Base-by-base conservation (phyloP, 305 asterid species). In the Ilex paraguariensis region DNA sequence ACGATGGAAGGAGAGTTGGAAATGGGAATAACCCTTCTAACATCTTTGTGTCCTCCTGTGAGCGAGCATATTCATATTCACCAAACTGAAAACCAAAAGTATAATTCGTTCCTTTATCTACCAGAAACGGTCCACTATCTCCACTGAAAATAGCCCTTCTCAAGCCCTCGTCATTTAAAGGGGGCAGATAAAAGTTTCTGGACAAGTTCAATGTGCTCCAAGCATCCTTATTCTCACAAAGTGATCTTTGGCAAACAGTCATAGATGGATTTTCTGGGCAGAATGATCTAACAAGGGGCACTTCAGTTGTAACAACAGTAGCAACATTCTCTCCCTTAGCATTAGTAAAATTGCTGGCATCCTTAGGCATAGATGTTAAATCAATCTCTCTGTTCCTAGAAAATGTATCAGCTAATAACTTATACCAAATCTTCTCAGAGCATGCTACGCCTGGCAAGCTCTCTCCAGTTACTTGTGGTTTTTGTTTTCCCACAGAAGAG, bases 1-100 rank as follows among this genome's bases (percentile, higher is more conserved):
- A 86, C 73, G 79, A 71, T 64, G 97, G 99, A 81, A 93, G 99
- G 75, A 93, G 77, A 42, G 99, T 87, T 54, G 97, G 96, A 79
- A 79, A 93, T 32, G 99, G 99, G 76, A 87, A 77, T 79, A 90
- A 64, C 58, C 31, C 81, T 74, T 86, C 94, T 46, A 90, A 86
- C 79, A 82, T 69, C 61, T 84, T 81, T 56, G 82, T 67, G 62
- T 93, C 96, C 72, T 87, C 86, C 46, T 67, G 70, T 45, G 75
- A 79, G 66, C 90, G 80, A 63, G 59, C 65, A 61, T 63, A 68
- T 74, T 83, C 95, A 70, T 75, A 71, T 62, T 82, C 89, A 73
- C 81, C 87, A 71, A 84, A 90, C 75, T 69, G 87, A 75, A 82
- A 86, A 57, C 91, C 88, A 56, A 63, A 86, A 69, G 76, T 61